Conservation (phyloP, 2,329 filamentous ascomycete genomes). For the Drechslera avenae region DNA sequence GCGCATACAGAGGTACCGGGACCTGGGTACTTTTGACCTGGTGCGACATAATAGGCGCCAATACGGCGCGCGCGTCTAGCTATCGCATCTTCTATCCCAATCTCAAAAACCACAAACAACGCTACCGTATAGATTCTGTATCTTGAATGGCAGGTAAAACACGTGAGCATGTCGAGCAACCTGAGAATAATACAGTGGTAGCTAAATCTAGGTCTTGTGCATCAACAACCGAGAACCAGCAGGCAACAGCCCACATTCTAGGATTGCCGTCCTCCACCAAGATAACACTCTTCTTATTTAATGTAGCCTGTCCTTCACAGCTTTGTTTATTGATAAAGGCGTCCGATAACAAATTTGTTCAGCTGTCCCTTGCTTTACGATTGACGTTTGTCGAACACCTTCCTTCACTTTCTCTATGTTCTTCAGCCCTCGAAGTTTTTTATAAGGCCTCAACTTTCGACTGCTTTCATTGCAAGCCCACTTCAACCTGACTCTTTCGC, state of each 20-base stretch:
- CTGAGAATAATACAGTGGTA: neutral
- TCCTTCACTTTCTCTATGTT: neutral
- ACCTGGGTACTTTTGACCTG: neutral
- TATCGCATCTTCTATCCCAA: neutral
- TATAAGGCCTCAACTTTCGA: too few relatives aligned
- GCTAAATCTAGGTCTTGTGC: neutral
- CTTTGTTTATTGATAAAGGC: conserved; percentile 2
- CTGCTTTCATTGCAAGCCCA: neutral
- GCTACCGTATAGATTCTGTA: neutral
- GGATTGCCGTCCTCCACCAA: neutral
- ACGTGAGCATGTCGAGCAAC: neutral
- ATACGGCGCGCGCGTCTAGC: neutral
- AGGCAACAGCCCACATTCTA: neutral
- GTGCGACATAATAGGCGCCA: neutral
- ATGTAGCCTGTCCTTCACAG: neutral
- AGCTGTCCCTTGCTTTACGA: neutral
- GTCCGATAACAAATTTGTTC: neutral
- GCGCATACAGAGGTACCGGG: too few relatives aligned
- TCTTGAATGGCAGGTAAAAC: neutral
- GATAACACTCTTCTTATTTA: too few relatives aligned
- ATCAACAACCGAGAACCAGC: neutral
- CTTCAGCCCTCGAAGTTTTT: too few relatives aligned
- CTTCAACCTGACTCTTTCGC: neutral
- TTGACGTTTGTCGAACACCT: conserved; percentile 1
- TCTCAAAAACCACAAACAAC: neutral